These are phyloP conservation scores for Pichia cephalocereana DNA, from an alignment of 805 yeast species.

Conservation along the genomic window DNA sequence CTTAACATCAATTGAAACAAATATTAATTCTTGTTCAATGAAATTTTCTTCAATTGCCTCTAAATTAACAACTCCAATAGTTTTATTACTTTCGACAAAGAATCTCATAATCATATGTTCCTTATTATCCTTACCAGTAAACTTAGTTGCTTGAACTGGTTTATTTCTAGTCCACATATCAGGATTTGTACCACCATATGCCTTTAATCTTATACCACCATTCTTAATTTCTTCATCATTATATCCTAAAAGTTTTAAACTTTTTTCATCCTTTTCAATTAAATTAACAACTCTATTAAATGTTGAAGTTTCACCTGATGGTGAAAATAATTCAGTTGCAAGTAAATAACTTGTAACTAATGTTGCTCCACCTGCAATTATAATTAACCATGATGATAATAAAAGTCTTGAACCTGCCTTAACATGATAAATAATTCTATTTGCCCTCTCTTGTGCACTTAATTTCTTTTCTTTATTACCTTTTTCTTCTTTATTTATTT, in stretches of 20 bases:
- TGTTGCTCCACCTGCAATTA: constrained; percentile 63
- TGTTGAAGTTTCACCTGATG: constrained; percentile 85
- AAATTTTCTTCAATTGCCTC: constrained; percentile 69
- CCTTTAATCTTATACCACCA: constrained; percentile 50
- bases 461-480: neutral
- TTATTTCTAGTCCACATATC: constrained; percentile 86
- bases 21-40: constrained; percentile 59
- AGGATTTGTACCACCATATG: constrained; percentile 63
- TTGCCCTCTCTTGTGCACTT: constrained; percentile 13
- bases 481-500: no score
- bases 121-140: constrained; percentile 60
- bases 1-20: constrained; percentile 68
- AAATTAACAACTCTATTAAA: constrained; percentile 79
- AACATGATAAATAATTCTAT: constrained; percentile 35
- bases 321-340: constrained; percentile 71
- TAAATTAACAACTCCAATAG: constrained; percentile 62
- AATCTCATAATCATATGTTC: constrained; percentile 80
- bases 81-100: constrained; percentile 65
- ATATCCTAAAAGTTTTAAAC: constrained; percentile 44
- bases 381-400: constrained; percentile 49
- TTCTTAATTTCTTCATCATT: constrained; percentile 32
- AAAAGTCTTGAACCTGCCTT: constrained; percentile 54
- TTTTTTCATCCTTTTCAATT: constrained; percentile 57
- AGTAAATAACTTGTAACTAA: constrained; percentile 63
- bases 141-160: constrained; percentile 65